Evolutionary conservation across 2,329 filamentous ascomycete species (phyloP), one percentile per base, ranked within the genome.

Genomic region (Paracamarosporium sp.): DNA sequence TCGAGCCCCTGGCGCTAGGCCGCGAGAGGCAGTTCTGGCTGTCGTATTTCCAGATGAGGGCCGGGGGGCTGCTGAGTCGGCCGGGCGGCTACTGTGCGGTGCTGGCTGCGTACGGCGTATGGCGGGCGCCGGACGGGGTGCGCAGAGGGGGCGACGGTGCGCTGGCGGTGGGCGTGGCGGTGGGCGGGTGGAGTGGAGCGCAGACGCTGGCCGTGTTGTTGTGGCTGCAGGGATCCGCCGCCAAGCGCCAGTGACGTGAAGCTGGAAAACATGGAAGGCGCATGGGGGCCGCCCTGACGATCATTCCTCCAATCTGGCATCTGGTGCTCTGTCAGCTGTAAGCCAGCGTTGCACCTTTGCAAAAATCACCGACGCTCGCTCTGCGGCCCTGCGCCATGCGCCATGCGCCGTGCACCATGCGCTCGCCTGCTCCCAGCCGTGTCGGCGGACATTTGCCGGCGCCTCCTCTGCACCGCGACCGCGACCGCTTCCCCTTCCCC

Each of bases 21-120:
- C 61, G 1, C 46, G 60, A 64, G 56, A 58, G 69, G 70, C 65
- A 72, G 70, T 66, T 64, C 65, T 61, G 44, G 58, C 62, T 57
- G 60, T 72, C 71, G 71, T 73, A 69, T 74, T 67, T 60, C 57
- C 62, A 71, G 66, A 73, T 74, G 70, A 74, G 33, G 53, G 56
- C 47, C 51, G 57, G 52, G 57, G 46, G 62, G 53, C 46, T 55
- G 65, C 60, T 67, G 65, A 66, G 65, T 67, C 62, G 63, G 67
- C 44, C 53, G n/a, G n/a, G 61, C 64, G 53, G 53, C 44, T 8
- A 59, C 59, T 45, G 46, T 54, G 43, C 53, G 47, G 30, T 54
- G 57, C 65, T 56, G 54, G 61, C 53, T 38, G 41, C 45, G n/a
- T n/a, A n/a, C n/a, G n/a, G 51, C 56, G 47, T 44, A 60, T 53